phyloP scores from a whole-genome alignment of 192 early-diverging fungal genomes.

The Rhizophlyctis rosea region DNA sequence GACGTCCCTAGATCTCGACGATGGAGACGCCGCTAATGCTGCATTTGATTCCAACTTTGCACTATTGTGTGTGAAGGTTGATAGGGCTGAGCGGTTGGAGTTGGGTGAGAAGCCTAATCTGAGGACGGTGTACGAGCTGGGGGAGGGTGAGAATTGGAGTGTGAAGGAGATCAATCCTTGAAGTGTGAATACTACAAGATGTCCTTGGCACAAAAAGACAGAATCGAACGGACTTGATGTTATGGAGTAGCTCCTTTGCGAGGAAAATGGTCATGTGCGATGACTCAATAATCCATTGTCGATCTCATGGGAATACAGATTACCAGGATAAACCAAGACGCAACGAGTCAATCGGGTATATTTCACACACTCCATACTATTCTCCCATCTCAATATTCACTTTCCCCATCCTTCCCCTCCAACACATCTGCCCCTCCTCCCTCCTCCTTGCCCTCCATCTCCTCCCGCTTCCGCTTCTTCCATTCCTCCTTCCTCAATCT shows the following conservation, averaged over 20 bases:
- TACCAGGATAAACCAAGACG: too few relatives aligned
- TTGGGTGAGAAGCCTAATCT: background rate
- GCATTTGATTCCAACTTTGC: background rate
- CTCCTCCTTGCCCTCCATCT: too few relatives aligned
- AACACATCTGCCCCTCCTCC: too few relatives aligned
- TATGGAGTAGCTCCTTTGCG: background rate
- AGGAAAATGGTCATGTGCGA: too few relatives aligned
- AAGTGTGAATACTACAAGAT: background rate
- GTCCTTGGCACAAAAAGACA: background rate
- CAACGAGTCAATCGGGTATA: too few relatives aligned
- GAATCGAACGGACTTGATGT: background rate
- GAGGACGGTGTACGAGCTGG: background rate
- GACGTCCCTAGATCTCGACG: background rate
- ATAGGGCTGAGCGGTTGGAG: background rate
- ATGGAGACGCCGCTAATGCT: background rate
- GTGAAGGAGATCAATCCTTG: background rate
- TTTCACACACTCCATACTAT: too few relatives aligned
- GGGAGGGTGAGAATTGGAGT: background rate
- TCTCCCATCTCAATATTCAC: too few relatives aligned
- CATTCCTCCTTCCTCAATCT: too few relatives aligned
- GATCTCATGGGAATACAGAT: too few relatives aligned
- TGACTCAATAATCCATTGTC: too few relatives aligned
- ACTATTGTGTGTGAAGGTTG: background rate
- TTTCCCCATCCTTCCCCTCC: too few relatives aligned
- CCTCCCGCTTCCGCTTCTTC: too few relatives aligned